A percentile compares a stretch with the other conserved stretches of the same genome.
These are phyloP conservation scores for Blastocystis sp. DNA, from an alignment of 352 stramenopile species.

Conservation along the genomic window DNA sequence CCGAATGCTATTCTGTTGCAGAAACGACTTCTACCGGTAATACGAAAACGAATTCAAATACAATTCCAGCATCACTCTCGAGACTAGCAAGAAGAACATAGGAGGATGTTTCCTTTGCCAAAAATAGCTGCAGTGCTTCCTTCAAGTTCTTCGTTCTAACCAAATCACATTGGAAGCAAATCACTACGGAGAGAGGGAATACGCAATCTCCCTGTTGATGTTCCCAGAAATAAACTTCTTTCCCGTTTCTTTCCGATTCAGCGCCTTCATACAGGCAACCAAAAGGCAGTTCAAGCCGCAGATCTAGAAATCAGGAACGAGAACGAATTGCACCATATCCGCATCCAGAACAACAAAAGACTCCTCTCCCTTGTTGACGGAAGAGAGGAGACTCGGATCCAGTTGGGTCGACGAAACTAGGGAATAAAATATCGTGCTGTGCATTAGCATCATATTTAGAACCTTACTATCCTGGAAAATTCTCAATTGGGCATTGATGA, in stretches of 20 bases:
- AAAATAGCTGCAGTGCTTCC: conserved; percentile 47
- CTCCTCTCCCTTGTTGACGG: not conserved
- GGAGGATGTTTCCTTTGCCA: not conserved
- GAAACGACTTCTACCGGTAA: conserved; percentile 27
- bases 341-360: conserved; percentile 45
- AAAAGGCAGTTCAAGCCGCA: conserved; percentile 54
- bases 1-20: not conserved
- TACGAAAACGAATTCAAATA: not conserved
- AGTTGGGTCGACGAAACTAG: not conserved
- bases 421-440: not conserved
- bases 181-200: conserved; percentile 55
- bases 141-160: conserved; percentile 61
- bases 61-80: conserved; percentile 46
- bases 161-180: not conserved
- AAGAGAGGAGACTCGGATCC: not conserved
- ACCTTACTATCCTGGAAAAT: not conserved
- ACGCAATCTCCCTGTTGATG: conserved; percentile 53
- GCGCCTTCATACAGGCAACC: conserved; percentile 47
- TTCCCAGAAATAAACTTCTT: conserved; percentile 64
- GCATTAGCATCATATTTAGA: not conserved
- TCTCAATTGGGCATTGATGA: not conserved
- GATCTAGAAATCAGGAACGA: not conserved
- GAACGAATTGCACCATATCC: conserved; percentile 37
- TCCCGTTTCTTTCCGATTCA: conserved; percentile 52
- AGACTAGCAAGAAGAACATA: conserved; percentile 42